These are phyloP conservation scores for Blastocystis sp. DNA, from an alignment of 352 stramenopile genomes.

Conservation along the genomic window DNA sequence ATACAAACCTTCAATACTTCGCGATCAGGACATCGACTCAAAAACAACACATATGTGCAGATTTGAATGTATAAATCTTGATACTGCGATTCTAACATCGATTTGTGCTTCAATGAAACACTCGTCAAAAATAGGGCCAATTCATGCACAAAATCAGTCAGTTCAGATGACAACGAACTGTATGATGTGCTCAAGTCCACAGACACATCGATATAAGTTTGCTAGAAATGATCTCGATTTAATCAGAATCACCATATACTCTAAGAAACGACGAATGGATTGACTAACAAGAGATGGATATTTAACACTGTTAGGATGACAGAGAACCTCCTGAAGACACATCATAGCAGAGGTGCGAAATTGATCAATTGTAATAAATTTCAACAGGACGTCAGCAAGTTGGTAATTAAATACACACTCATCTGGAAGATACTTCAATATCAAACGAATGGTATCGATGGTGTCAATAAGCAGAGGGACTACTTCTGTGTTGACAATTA, in stretches of 20 bases:
- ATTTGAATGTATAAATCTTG: slow-evolving; percentile 84
- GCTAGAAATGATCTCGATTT: slow-evolving; percentile 79
- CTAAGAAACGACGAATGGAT: slow-evolving; percentile 89
- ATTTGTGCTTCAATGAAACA: slow-evolving; percentile 88
- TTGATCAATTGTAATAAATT: slow-evolving; percentile 86
- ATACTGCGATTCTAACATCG: slow-evolving; percentile 88
- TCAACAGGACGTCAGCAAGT: slow-evolving; percentile 95
- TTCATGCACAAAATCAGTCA: slow-evolving; percentile 82
- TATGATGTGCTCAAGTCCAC: slow-evolving; percentile 89
- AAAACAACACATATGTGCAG: slow-evolving; percentile 80
- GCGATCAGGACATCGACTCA: slow-evolving; percentile 85
- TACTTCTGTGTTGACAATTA: slow-evolving; percentile 62
- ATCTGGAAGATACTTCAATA: slow-evolving; percentile 43
- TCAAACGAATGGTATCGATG: slow-evolving; percentile 60
- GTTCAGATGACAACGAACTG: not conserved
- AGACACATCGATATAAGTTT: slow-evolving; percentile 82
- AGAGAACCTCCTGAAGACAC: slow-evolving; percentile 94
- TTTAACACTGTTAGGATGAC: slow-evolving; percentile 76
- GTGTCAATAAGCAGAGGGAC: slow-evolving; percentile 46
- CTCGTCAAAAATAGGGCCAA: slow-evolving; percentile 93
- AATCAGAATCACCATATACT: slow-evolving; percentile 85
- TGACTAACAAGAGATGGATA: slow-evolving; percentile 90
- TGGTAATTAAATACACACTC: slow-evolving; percentile 71
- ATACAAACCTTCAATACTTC: slow-evolving; percentile 98
- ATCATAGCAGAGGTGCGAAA: slow-evolving; percentile 95